Percentiles rank a stretch among this genome's conserved stretches.
These are phyloP conservation scores for Prillingera fragicola DNA, from an alignment of 1,284 basidiomycete species.

Conservation along the genomic window DNA sequence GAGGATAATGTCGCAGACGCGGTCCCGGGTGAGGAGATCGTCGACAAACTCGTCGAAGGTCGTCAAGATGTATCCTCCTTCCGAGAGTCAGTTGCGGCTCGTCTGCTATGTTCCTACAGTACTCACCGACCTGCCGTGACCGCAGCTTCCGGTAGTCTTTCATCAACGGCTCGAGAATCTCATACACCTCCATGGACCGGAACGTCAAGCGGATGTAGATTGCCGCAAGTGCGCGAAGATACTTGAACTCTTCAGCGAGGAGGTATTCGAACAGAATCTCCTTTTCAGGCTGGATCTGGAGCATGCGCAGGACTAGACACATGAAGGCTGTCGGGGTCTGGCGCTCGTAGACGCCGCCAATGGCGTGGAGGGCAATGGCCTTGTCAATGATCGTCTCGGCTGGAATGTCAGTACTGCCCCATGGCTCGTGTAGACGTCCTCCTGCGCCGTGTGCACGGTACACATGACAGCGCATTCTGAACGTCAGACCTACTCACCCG, in stretches of 20 bases:
- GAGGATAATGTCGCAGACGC: constrained; percentile 93
- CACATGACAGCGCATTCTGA: too few relatives aligned
- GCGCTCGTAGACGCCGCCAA: constrained; percentile 87
- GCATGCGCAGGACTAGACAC: constrained; percentile 82
- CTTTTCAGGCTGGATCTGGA: constrained; percentile 96
- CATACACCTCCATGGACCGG: constrained; percentile 79
- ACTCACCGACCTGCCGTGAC: constrained; percentile 68
- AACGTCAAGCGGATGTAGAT: constrained; percentile 96
- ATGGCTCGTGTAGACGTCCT: neutral
- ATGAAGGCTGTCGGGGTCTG: constrained; percentile 87
- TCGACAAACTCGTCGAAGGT: constrained; percentile 93
- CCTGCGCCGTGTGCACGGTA: neutral
- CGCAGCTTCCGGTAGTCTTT: constrained; percentile 91
- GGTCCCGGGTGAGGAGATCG: constrained; percentile 74
- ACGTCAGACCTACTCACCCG: too few relatives aligned
- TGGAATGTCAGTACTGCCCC: constrained; percentile 31
- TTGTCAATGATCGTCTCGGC: constrained; percentile 92
- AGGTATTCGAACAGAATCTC: constrained; percentile 94
- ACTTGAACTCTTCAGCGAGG: constrained; percentile 97
- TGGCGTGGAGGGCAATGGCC: constrained; percentile 70
- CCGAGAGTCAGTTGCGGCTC: constrained; percentile 3
- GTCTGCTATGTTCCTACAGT: neutral
- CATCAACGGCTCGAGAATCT: constrained; percentile 85
- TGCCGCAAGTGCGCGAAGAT: constrained; percentile 84
- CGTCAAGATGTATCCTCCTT: constrained; percentile 74